Evolutionary conservation across 208 protist species (phyloP).

Genomic region (Leishmania lainsoni): DNA sequence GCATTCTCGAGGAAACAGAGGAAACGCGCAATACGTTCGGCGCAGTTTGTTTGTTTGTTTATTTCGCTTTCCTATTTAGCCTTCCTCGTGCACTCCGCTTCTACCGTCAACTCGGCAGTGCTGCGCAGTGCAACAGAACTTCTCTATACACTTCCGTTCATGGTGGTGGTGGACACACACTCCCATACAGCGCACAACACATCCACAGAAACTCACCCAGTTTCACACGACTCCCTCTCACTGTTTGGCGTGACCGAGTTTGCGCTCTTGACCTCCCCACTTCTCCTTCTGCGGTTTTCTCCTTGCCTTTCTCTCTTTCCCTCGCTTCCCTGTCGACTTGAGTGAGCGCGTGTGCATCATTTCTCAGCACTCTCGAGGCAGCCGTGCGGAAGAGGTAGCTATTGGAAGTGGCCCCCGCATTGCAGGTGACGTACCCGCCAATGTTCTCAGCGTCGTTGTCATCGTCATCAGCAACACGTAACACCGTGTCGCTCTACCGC

Average conservation of each 20-base stretch:
- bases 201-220: slow-evolving; percentile 4
- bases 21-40: neutral
- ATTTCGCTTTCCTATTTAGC: neutral
- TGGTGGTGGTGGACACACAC: neutral
- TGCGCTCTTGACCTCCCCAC: neutral
- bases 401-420: neutral
- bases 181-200: neutral
- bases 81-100: neutral
- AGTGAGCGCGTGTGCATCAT: neutral
- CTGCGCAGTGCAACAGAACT: neutral
- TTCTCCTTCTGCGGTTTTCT: neutral
- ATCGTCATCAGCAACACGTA: slow-evolving; percentile 11
- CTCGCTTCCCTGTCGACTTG: neutral
- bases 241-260: neutral
- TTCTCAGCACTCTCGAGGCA: neutral
- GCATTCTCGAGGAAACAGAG: neutral
- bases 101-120: neutral
- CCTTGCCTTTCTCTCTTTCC: neutral
- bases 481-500: slow-evolving; percentile 84
- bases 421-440: neutral
- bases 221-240: neutral
- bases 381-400: neutral
- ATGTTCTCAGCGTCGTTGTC: neutral
- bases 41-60: neutral
- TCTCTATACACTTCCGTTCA: neutral